Evolutionary conservation across 1,284 basidiomycete genomes (phyloP), one percentile per base, ranked within the genome.

Genomic region (Malassezia caprae): DNA sequence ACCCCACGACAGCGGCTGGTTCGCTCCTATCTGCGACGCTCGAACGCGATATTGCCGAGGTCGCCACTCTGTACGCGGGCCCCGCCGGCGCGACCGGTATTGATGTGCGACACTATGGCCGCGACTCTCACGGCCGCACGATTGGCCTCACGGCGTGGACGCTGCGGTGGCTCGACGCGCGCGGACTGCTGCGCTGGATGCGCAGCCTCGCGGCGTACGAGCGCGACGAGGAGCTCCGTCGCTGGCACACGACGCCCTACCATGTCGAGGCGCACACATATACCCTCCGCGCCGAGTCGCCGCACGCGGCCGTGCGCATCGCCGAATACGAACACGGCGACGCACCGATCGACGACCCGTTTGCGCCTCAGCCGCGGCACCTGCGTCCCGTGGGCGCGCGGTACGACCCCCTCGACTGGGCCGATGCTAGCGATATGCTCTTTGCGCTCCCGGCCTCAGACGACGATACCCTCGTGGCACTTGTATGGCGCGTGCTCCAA

Each of bases 331-430:
- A 27, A 12, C 31, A n/a, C 6, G 26, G 17, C 6, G 17, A 41
- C 11, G 48, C 23, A 23, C 19, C 23, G 15, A 15, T 17, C 21
- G 48, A 40, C 28, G 37, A 39, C 11, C 26, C 39, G 7, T 49
- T 49, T 17, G 28, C 23, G 13, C 48, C 48, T 3, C 35, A 35
- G 13, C n/a, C 37, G 4, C 27, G 37, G 35, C 37, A 40, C 15
- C 15, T 15, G 27, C 53, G 53, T 11, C 48, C 40, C 2, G 30
- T 48, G 6, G 53, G 53, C 39, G 48, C 48, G 3, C 41, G 53
- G 2, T 37, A 35, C 26, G 53, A 56, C 21, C 53, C 53, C 2
- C 43, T 50, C 10, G 53, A 56, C 37, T 56, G 47, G 47, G 53
- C n/a, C 6, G 47, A 49, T 26, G 41, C 53, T 6, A 19, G 23